Evolutionary conservation across 495 filamentous ascomycete genomes (phyloP), one percentile per base, ranked within the genome.

Genomic region (Astrothelium subdiscretum): DNA sequence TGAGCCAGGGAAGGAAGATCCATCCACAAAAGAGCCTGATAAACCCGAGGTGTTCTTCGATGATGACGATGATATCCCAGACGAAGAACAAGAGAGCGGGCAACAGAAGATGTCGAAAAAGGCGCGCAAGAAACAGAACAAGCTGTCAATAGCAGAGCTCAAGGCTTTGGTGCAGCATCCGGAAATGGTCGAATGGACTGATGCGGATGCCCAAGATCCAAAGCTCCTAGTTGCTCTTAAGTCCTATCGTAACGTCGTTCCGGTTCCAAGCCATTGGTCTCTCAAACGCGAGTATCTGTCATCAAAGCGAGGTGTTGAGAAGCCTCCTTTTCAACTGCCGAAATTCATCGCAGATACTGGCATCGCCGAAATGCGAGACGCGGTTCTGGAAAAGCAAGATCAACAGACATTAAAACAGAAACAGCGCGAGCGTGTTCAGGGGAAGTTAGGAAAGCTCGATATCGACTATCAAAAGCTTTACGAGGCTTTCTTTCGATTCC

Each of bases 281-380:
- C 76, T 97, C 31, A 98, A 98, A 76, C 83, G 94, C 31, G 94
- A 98, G 71, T 98, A 98, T 71, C 81, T 98, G 3, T 96, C 91
- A 1, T 95, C 90, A 42, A 98, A 98, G 70, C 81, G 94, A 35
- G 94, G 94, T 69, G 87, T 98, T 52, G 94, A 98, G 73, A 98
- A 98, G 72, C 80, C 92, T 1, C 85, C 92, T 1, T 98, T 96
- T 70, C 82, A 90, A 32, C 79, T 98, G 18, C 94, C 94, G 24
- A 95, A 95, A 73, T 98, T 97, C 76, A 97, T 98, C 65, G 88
- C 92, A 68, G 94, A 97, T 68, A 98, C 94, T 1, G 94, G 94
- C 15, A 97, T 98, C 68, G 82, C 91, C 22, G 94, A 97, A 74
- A 97, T 97, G 94, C 86, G 94, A 61, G 95, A 97, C 70, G 92